phyloP scores from a whole-genome alignment of 1,284 basidiomycete genomes.

The Irpex sp. region DNA sequence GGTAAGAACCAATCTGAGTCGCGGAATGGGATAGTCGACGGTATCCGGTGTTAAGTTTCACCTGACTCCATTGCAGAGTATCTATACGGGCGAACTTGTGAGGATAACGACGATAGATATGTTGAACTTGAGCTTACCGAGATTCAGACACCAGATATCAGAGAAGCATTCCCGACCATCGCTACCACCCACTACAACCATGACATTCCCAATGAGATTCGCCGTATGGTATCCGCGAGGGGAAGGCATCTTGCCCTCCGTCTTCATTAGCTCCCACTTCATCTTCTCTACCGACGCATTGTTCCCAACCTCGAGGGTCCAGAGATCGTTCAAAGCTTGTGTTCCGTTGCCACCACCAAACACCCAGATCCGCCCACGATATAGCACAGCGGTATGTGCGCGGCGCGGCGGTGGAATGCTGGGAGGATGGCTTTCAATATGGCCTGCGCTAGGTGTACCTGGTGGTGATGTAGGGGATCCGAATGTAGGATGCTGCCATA shows the following conservation, averaged over 20 bases:
- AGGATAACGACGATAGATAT: neutral
- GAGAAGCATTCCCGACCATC: conserved; percentile 79
- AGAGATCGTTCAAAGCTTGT: conserved; percentile 86
- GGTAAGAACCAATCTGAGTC: conserved; percentile 90
- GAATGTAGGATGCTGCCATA: conserved; percentile 59
- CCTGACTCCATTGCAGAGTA: conserved; percentile 65
- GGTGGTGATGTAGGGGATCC: conserved; percentile 20
- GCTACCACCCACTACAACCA: conserved; percentile 81
- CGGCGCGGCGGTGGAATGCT: conserved; percentile 63
- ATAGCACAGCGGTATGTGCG: conserved; percentile 83
- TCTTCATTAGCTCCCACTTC: conserved; percentile 63
- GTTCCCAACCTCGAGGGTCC: conserved; percentile 70
- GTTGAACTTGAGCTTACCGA: conserved; percentile 51
- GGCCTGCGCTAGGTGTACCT: neutral
- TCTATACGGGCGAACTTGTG: conserved; percentile 38
- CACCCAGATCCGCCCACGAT: conserved; percentile 74
- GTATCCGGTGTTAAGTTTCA: conserved; percentile 53
- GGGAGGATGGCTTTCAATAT: neutral
- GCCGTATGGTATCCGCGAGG: conserved; percentile 90
- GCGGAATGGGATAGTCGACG: conserved; percentile 84
- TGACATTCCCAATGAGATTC: conserved; percentile 80
- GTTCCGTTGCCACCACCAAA: conserved; percentile 93
- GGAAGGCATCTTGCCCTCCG: conserved; percentile 46
- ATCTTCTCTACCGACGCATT: conserved; percentile 39
- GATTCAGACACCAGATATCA: conserved; percentile 84